Evolutionary conservation across 805 yeast genomes (phyloP).

Genomic region (Kodamaea nitidulidarum): DNA sequence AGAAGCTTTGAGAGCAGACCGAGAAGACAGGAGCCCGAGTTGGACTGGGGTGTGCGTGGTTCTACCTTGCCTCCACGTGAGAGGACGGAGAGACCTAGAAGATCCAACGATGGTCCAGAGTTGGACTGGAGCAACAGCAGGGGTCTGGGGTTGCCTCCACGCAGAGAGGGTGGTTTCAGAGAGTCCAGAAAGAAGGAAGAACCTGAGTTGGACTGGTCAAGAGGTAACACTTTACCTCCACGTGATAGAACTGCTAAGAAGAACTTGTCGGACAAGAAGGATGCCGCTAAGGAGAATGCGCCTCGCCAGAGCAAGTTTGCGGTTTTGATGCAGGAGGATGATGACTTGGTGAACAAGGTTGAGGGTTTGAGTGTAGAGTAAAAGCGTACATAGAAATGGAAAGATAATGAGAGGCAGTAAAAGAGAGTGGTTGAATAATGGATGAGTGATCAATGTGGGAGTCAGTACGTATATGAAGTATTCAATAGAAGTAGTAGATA

Average conservation of each 20-base stretch:
- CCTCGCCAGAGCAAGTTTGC: constrained; percentile 45
- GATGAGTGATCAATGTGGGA: no score
- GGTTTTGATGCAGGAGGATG: constrained; percentile 45
- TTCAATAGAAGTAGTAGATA: no score
- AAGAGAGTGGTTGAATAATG: no score
- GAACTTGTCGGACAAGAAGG: constrained; percentile 9
- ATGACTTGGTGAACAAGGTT: constrained; percentile 19
- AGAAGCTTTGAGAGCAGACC: constrained; percentile 21
- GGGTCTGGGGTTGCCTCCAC: constrained; percentile 29
- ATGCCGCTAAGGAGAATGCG: constrained; percentile 18
- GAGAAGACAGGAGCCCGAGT: constrained; percentile 50
- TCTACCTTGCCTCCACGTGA: constrained; percentile 36
- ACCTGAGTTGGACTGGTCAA: constrained; percentile 34
- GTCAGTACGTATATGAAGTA: no score
- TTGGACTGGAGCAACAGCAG: constrained; percentile 43
- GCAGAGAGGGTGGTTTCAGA: constrained; percentile 26
- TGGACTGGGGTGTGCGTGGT: constrained; percentile 57
- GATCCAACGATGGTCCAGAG: constrained; percentile 32
- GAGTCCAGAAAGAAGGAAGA: constrained; percentile 24
- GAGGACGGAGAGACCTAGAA: constrained; percentile 25
- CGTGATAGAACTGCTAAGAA: constrained; percentile 13
- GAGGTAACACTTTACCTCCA: constrained; percentile 32
- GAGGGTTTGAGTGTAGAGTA: constrained; percentile 9
- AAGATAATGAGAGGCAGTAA: no score
- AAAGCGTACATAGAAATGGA: no score